These are phyloP conservation scores for Tulasnella sp. DNA, from an alignment of 768 basidiomycete species.

Conservation along the genomic window DNA sequence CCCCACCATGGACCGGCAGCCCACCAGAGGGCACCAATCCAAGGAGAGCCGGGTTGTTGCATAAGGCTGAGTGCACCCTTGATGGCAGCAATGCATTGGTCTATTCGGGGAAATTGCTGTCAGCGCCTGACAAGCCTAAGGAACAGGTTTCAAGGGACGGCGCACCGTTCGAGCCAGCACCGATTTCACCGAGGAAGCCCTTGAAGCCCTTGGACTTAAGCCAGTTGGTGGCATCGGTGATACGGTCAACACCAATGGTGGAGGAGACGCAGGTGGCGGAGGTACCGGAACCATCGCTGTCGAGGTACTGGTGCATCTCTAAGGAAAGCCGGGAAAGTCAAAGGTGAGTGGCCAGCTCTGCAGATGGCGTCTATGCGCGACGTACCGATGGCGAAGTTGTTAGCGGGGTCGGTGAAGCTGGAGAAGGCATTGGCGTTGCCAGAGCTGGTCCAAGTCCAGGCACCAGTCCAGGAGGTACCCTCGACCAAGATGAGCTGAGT, in stretches of 20 bases:
- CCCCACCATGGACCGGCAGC: conserved; percentile 19
- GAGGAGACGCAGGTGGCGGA: conserved; percentile 46
- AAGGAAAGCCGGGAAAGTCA: conserved; percentile 7
- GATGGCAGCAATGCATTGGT: conserved; percentile 43
- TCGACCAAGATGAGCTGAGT: conserved; percentile 39
- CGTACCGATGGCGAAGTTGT: conserved; percentile 52
- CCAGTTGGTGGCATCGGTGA: conserved; percentile 52
- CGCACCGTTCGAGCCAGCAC: conserved; percentile 37
- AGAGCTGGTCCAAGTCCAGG: conserved; percentile 54
- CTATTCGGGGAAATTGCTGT: conserved; percentile 22
- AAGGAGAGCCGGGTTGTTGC: conserved; percentile 43
- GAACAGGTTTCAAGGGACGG: neutral
- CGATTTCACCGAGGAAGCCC: conserved; percentile 59
- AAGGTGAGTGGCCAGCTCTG: neutral
- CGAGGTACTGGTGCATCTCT: conserved; percentile 70
- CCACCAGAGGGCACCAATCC: conserved; percentile 38
- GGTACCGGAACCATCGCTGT: conserved; percentile 52
- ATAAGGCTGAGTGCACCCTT: conserved; percentile 50
- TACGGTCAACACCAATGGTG: conserved; percentile 52
- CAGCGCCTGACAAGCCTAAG: neutral
- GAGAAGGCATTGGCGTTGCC: conserved; percentile 48
- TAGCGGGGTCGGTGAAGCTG: conserved; percentile 50
- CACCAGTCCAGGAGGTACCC: conserved; percentile 49
- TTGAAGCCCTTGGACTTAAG: conserved; percentile 50
- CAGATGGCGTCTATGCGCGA: no score